These are phyloP conservation scores for Crithidia bombi DNA, from an alignment of 208 protist species.

Conservation along the genomic window DNA sequence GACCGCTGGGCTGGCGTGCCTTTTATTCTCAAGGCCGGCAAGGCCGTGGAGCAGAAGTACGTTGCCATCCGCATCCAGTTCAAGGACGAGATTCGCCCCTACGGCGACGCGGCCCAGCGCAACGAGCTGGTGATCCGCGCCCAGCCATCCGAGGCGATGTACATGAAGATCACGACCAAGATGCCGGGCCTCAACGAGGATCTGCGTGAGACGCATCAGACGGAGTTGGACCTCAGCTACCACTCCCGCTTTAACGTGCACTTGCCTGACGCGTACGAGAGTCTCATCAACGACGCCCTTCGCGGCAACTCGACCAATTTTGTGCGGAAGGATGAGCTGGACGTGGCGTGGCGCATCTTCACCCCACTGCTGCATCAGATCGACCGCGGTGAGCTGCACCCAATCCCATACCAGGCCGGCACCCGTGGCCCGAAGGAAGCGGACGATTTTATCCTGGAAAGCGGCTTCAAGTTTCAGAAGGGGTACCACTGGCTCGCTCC, in stretches of 20 bases:
- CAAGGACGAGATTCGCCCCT: constrained; percentile 87
- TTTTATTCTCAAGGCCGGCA: constrained; percentile 93
- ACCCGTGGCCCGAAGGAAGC: constrained; percentile 81
- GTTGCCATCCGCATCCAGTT: constrained; percentile 90
- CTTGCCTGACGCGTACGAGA: constrained; percentile 92
- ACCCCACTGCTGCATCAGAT: constrained; percentile 91
- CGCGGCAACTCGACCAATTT: constrained; percentile 90
- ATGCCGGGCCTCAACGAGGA: constrained; percentile 77
- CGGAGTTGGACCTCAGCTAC: constrained; percentile 92
- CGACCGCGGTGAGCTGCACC: constrained; percentile 64
- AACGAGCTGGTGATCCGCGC: constrained; percentile 94
- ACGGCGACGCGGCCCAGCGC: constrained; percentile 69
- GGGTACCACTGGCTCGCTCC: constrained; percentile 57
- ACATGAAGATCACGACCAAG: constrained; percentile 92
- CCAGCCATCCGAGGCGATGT: constrained; percentile 93
- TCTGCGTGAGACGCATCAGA: constrained; percentile 79
- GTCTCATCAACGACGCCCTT: constrained; percentile 87
- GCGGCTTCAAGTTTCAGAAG: constrained; percentile 63
- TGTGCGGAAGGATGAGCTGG: constrained; percentile 92
- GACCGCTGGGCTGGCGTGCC: constrained; percentile 94
- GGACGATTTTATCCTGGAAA: constrained; percentile 61
- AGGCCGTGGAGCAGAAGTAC: constrained; percentile 87
- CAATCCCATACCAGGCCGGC: constrained; percentile 82
- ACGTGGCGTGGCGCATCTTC: constrained; percentile 92
- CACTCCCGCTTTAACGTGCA: constrained; percentile 76